Evolutionary conservation across 2,329 filamentous ascomycete genomes (phyloP).

Genomic region (Ceratocystis variospora): DNA sequence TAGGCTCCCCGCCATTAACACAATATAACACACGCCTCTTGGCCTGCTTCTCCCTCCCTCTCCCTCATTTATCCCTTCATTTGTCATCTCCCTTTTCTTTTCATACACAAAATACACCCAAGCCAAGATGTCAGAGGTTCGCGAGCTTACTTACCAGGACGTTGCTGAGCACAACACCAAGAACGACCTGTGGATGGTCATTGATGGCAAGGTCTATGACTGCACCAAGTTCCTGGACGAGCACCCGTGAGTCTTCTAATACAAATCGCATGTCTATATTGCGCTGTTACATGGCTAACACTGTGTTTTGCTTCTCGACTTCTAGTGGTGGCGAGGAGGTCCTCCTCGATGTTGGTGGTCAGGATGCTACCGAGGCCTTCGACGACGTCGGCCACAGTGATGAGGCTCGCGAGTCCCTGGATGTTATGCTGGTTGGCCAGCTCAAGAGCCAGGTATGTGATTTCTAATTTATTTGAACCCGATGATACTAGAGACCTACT

Average conservation of each 20-base stretch:
- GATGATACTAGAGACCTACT: too few relatives aligned
- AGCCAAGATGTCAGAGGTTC: constrained; percentile 25
- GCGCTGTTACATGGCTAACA: not conserved
- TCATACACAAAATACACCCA: constrained; percentile 4
- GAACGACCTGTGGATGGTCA: constrained; percentile 82
- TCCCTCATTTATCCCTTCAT: constrained; percentile 11
- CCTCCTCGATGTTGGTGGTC: constrained; percentile 84
- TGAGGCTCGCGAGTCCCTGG: constrained; percentile 89
- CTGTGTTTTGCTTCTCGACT: constrained; percentile 5
- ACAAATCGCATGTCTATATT: not conserved
- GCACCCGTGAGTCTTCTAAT: constrained; percentile 56
- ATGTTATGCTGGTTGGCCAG: constrained; percentile 56
- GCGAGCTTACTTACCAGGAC: constrained; percentile 61
- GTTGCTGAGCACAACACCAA: constrained; percentile 78
- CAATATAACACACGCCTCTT: too few relatives aligned
- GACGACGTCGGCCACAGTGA: constrained; percentile 99
- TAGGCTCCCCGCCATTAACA: not conserved
- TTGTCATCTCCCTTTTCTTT: constrained; percentile 7
- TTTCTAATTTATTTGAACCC: not conserved
- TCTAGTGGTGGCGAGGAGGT: constrained; percentile 93
- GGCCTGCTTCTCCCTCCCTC: not conserved
- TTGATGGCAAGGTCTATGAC: constrained; percentile 97
- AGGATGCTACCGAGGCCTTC: constrained; percentile 95
- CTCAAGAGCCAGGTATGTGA: constrained; percentile 66
- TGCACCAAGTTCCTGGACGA: constrained; percentile 81